Percentiles rank a stretch among this genome's conserved stretches.
These are phyloP conservation scores for Ophiostoma pallidulum DNA, from an alignment of 2,329 filamentous ascomycete species.

Conservation along the genomic window DNA sequence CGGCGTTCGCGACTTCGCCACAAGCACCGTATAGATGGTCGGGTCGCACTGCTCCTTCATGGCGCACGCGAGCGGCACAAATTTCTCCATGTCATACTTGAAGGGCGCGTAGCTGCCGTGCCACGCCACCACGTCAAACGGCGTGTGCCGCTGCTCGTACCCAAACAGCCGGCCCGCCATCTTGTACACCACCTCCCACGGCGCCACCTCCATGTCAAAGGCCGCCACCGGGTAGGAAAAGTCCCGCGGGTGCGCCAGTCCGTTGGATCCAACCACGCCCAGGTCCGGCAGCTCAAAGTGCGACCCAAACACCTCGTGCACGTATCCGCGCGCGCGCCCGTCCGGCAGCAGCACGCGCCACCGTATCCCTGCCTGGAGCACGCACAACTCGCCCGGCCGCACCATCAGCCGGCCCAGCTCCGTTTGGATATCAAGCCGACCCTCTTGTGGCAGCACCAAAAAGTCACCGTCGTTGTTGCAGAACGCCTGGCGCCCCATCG, in stretches of 20 bases:
- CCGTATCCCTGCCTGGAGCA: conserved; percentile 57
- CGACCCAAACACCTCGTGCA: conserved; percentile 56
- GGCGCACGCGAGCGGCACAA: conserved; percentile 41
- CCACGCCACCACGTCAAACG: conserved; percentile 45
- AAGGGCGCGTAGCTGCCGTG: conserved; percentile 49
- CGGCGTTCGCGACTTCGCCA: conserved; percentile 35
- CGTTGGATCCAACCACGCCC: conserved; percentile 56
- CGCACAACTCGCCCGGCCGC: conserved; percentile 56
- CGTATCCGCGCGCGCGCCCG: conserved; percentile 39
- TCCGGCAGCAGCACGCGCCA: conserved; percentile 47
- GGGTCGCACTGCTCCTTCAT: conserved; percentile 53
- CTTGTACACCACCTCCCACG: conserved; percentile 46
- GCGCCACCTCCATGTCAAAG: conserved; percentile 44
- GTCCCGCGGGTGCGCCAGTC: conserved; percentile 55
- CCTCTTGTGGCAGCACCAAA: conserved; percentile 56
- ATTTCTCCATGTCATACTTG: conserved; percentile 46
- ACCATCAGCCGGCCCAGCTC: conserved; percentile 50
- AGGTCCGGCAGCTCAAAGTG: conserved; percentile 59
- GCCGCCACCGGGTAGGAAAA: conserved; percentile 53
- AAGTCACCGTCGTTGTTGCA: conserved; percentile 56
- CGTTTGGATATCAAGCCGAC: conserved; percentile 57
- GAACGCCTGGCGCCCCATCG: conserved; percentile 39
- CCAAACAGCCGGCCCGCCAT: conserved; percentile 51
- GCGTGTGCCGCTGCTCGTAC: conserved; percentile 53
- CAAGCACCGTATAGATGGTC: conserved; percentile 55